Percentiles rank a stretch among this genome's conserved stretches.
Evolutionary conservation across 352 stramenopile genomes (phyloP).

Genomic region (Phytophthora palmivora): DNA sequence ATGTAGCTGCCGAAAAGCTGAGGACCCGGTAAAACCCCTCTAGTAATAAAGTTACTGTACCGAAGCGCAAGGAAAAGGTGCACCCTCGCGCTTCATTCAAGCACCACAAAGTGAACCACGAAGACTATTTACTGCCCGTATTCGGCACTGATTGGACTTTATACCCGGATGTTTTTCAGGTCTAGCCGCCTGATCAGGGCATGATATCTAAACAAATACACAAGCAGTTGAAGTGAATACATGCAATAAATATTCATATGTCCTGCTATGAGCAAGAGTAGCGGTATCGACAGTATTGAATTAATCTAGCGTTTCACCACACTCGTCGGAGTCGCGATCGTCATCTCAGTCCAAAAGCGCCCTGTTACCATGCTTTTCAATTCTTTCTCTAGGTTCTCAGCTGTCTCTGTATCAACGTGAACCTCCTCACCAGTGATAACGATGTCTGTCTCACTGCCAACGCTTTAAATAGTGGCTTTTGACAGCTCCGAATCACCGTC

Average conservation of each 20-base stretch:
- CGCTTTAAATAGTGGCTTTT: neutral
- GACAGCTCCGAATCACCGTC: neutral
- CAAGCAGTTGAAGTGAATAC: neutral
- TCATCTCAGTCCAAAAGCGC: conserved; percentile 4
- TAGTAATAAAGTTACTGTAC: too few species aligned
- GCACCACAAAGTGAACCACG: too few species aligned
- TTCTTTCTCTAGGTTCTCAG: neutral
- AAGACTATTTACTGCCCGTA: neutral
- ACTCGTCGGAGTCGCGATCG: neutral
- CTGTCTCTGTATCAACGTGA: too few species aligned
- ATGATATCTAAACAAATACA: neutral
- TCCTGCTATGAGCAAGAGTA: too few species aligned
- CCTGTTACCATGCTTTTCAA: neutral
- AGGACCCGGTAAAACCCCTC: too few species aligned
- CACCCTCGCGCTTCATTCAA: too few species aligned
- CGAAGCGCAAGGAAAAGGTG: too few species aligned
- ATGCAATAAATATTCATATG: neutral
- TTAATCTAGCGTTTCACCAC: neutral
- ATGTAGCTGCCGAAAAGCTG: too few species aligned
- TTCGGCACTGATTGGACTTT: neutral
- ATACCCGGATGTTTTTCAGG: neutral
- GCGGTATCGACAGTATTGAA: neutral
- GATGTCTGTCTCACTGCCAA: neutral
- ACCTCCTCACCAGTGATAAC: neutral
- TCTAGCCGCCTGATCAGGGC: neutral